These are phyloP conservation scores for Aegilops speltoides DNA, from an alignment of 176 grass and related monocot species.

Conservation along the genomic window DNA sequence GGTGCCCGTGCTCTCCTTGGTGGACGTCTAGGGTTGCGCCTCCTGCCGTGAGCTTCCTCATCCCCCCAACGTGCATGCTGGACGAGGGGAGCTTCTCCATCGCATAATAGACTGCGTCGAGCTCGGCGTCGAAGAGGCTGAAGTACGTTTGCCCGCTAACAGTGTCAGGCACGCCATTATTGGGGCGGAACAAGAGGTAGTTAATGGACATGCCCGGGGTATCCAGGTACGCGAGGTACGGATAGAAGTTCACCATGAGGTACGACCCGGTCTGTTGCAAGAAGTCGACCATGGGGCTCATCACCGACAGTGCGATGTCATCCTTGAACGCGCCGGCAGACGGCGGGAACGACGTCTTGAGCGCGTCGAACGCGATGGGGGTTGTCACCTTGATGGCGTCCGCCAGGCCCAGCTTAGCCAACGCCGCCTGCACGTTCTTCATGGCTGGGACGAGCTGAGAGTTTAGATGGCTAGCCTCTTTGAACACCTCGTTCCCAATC, in stretches of 20 bases:
- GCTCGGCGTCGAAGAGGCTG: slow-evolving; percentile 63
- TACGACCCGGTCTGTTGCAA: slow-evolving; percentile 42
- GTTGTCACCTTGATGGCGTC: slow-evolving; percentile 58
- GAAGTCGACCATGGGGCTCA: slow-evolving; percentile 59
- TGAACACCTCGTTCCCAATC: slow-evolving; percentile 79
- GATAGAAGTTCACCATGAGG: slow-evolving; percentile 62
- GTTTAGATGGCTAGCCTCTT: slow-evolving; percentile 8
- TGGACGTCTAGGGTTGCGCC: too few relatives aligned
- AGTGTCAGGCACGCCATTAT: slow-evolving; percentile 26
- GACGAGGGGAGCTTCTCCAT: neutral
- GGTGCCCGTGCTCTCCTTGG: too few relatives aligned
- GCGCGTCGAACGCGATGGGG: slow-evolving; percentile 35
- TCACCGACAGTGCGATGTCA: slow-evolving; percentile 43
- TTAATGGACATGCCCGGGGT: slow-evolving; percentile 33
- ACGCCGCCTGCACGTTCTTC: slow-evolving; percentile 42
- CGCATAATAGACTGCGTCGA: slow-evolving; percentile 56
- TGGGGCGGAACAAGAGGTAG: slow-evolving; percentile 55
- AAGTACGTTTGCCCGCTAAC: slow-evolving; percentile 35
- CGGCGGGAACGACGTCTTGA: slow-evolving; percentile 49
- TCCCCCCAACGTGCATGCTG: neutral
- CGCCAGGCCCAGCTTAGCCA: slow-evolving; percentile 37
- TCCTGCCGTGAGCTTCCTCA: too few relatives aligned
- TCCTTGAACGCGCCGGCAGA: slow-evolving; percentile 42
- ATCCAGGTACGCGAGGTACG: slow-evolving; percentile 40
- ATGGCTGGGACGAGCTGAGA: slow-evolving; percentile 38